Evolutionary conservation across 495 filamentous ascomycete genomes (phyloP), one percentile per base, ranked within the genome.

Genomic region (Jackrogersella minutella): DNA sequence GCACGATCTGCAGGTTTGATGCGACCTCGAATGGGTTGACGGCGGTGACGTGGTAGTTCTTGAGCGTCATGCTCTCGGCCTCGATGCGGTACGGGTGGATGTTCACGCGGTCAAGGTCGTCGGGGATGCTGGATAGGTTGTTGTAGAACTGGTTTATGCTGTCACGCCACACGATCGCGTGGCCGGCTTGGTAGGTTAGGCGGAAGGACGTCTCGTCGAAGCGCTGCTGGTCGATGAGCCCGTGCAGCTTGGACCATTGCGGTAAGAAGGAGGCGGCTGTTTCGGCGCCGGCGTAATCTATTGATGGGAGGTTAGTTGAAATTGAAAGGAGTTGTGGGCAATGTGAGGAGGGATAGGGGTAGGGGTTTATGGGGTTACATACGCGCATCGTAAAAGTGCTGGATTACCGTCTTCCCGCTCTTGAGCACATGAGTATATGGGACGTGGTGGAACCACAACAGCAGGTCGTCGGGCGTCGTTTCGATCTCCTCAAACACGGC

Each of bases 381-480:
- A 69, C 66, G 80, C 26, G 86, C 85, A 64, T 92, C 85, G 69
- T 91, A 92, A 70, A 92, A 90, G 71, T 92, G 87, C 73, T 92
- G 88, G 50, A 92, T 91, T 1, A 92, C 87, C 0, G 87, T 88
- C 73, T 89, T 85, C 6, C 87, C 87, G 5, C 80, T 86, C 39
- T 89, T 78, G 11, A 92, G 83, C 14, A 70, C 74, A 37, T 90
- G 84, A 0, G 87, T 91, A 65, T 89, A 92, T 16, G 81, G 79
- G 0, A 92, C 88, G 70, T 92, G 89, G 70, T 92, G 89, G 77
- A 92, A 92, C 89, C 88, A 92, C 5, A 92, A 76, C 0, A 91
- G 70, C 5, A 92, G 78, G 40, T 92, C 77, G 56, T 92, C 89
- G 0, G 89, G 88, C 1, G 89, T 91, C 0, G 84, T 87, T 4